Conservation (phyloP, 805 yeast genomes). For the Cyberlindnera mrakii region DNA sequence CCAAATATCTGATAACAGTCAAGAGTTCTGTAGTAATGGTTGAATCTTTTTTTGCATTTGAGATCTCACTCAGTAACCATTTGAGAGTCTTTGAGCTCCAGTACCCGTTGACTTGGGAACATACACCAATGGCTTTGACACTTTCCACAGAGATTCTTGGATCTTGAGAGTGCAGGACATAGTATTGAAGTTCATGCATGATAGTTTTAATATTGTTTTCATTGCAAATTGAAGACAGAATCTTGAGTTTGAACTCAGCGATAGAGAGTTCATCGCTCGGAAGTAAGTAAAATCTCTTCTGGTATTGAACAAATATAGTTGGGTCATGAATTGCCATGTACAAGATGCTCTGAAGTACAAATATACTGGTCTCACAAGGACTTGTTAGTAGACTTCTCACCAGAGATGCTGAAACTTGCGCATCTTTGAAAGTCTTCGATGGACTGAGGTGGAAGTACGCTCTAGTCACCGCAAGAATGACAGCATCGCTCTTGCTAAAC, state of each 20-base stretch:
- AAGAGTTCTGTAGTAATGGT: conserved; percentile 55
- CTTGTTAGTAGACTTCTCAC: conserved; percentile 34
- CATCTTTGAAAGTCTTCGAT: conserved; percentile 41
- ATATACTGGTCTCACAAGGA: conserved; percentile 27
- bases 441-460: conserved; percentile 56
- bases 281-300: conserved; percentile 45
- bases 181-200: conserved; percentile 58
- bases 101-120: conserved; percentile 43
- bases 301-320: conserved; percentile 30
- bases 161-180: conserved; percentile 30
- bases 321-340: conserved; percentile 32
- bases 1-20: conserved; percentile 63
- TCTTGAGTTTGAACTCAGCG: conserved; percentile 51
- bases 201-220: conserved; percentile 45
- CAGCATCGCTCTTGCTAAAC: conserved; percentile 50
- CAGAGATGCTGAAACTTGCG: conserved; percentile 45
- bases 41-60: conserved; percentile 20
- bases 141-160: conserved; percentile 36
- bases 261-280: conserved; percentile 44
- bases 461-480: conserved; percentile 53
- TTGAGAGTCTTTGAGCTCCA: conserved; percentile 51
- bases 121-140: conserved; percentile 55
- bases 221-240: conserved; percentile 53
- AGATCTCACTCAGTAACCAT: conserved; percentile 55
- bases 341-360: conserved; percentile 43